Conservation (phyloP, 192 early-diverging fungal species). For the Coemansia umbellata region DNA sequence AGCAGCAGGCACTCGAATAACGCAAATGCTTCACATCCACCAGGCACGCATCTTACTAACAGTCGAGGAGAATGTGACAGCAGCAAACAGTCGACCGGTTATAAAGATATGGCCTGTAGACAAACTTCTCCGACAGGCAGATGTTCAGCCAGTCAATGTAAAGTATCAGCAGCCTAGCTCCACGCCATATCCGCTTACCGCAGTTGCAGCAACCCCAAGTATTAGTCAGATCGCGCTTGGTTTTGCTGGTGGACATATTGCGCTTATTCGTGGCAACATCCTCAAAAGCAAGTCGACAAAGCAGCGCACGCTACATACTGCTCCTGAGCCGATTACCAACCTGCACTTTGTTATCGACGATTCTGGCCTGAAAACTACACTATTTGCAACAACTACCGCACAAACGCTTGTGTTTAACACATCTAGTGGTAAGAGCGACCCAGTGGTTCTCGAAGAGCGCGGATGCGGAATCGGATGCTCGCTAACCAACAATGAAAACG, state of each 20-base stretch:
- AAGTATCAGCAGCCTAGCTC: constrained; percentile 32
- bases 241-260: constrained; percentile 85
- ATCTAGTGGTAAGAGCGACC: constrained; percentile 21
- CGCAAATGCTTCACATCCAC: constrained; percentile 79
- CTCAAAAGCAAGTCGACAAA: constrained; percentile 73
- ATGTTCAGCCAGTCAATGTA: constrained; percentile 35
- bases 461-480: constrained; percentile 74
- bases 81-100: constrained; percentile 14
- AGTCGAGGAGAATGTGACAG: constrained; percentile 51
- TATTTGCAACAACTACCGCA: constrained; percentile 34
- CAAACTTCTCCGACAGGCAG: constrained; percentile 30
- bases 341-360: constrained; percentile 25
- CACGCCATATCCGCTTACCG: constrained; percentile 46
- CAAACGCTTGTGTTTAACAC: constrained; percentile 48
- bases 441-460: constrained; percentile 71
- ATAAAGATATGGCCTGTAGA: constrained; percentile 49
- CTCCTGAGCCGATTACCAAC: constrained; percentile 83
- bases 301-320: constrained; percentile 77
- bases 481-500: constrained; percentile 72
- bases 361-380: constrained; percentile 15
- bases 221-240: constrained; percentile 88
- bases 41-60: constrained; percentile 76
- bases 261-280: constrained; percentile 79
- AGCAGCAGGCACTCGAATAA: constrained; percentile 61
- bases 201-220: constrained; percentile 53